Evolutionary conservation across 345 rosid species (phyloP).

Genomic region (thale cress (Arabidopsis thaliana)): DNA sequence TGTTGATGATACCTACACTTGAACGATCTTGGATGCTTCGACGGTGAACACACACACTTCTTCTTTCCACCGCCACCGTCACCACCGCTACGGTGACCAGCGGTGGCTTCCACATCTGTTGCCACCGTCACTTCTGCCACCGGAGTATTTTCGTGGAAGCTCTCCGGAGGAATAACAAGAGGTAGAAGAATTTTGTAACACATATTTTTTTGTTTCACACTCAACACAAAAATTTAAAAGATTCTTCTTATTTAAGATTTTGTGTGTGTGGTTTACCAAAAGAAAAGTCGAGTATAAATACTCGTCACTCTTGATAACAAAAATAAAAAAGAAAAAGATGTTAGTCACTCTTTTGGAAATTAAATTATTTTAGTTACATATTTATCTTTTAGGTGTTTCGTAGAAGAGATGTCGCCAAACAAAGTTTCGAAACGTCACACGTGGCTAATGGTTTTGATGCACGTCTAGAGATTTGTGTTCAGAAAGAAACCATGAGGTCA

Average conservation of each 20-base stretch:
- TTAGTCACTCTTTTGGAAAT: constrained; percentile 3
- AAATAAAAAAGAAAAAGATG: not conserved
- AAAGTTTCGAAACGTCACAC: constrained; percentile 22
- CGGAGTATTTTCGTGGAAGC: constrained; percentile 15
- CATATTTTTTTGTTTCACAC: constrained; percentile 29
- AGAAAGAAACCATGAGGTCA: constrained; percentile 37
- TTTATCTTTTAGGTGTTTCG: constrained; percentile 36
- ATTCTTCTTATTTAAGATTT: constrained; percentile 22
- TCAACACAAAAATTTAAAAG: not conserved
- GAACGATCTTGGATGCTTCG: constrained; percentile 80
- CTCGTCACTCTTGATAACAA: constrained; percentile 19
- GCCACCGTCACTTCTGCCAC: constrained; percentile 30
- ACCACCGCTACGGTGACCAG: not conserved
- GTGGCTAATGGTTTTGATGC: constrained; percentile 32
- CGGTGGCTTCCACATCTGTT: constrained; percentile 33
- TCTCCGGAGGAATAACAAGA: constrained; percentile 18
- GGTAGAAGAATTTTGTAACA: constrained; percentile 37
- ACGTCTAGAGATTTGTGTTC: constrained; percentile 18
- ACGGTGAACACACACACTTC: constrained; percentile 73
- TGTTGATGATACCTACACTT: constrained; percentile 74
- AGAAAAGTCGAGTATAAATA: constrained; percentile 42
- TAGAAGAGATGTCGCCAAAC: constrained; percentile 31
- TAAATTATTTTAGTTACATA: constrained; percentile 27
- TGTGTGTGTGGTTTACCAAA: constrained; percentile 31
- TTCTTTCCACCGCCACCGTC: constrained; percentile 43